Evolutionary conservation across 2,329 filamentous ascomycete species (phyloP), one percentile per base, ranked within the genome.

Genomic region (Neofusicoccum umdonicola): DNA sequence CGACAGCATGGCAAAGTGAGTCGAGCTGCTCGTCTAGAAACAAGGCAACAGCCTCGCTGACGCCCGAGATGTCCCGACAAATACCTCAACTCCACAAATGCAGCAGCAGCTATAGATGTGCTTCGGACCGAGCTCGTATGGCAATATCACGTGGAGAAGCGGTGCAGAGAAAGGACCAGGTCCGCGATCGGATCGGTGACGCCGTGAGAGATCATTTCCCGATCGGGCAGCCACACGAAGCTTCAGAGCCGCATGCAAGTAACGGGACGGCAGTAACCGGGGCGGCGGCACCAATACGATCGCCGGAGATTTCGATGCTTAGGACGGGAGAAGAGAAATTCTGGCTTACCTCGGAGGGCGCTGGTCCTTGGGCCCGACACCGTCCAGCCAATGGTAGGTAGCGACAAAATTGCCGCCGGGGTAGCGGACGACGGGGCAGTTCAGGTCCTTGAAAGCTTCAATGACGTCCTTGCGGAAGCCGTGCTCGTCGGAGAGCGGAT

Each of bases 351-450:
- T 78, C 52, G 77, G 73, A 3, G 90, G 90, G 51, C 92, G 83
- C 70, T 88, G 81, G 22, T 92, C 89, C 67, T 81, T 84, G 0
- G 91, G 91, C 1, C 92, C 91, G 68, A 96, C 83, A 9, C 91
- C 91, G 76, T 95, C 91, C 56, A 88, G 82, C 91, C 92, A 95
- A 80, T 93, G 90, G 76, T 94, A 95, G 1, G 91, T 94, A 3
- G 91, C 91, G 50, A 88, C 85, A 75, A 94, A 95, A 77, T 95
- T 96, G 54, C 91, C 91, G 13, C 91, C 92, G 1, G 91, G 91
- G 72, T 94, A 95, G 54, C 91, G 84, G 22, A 93, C 86, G 42
- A 93, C 90, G 13, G 91, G 91, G 42, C 91, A 85, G 62, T 90
- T 85, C 62, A 95, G 83, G 69, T 93, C 90, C 72, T 87, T 85